A percentile compares a stretch with the other conserved stretches of the same genome.
phyloP scores from a whole-genome alignment of 192 early-diverging fungal species.

The Coemansia reversa region DNA sequence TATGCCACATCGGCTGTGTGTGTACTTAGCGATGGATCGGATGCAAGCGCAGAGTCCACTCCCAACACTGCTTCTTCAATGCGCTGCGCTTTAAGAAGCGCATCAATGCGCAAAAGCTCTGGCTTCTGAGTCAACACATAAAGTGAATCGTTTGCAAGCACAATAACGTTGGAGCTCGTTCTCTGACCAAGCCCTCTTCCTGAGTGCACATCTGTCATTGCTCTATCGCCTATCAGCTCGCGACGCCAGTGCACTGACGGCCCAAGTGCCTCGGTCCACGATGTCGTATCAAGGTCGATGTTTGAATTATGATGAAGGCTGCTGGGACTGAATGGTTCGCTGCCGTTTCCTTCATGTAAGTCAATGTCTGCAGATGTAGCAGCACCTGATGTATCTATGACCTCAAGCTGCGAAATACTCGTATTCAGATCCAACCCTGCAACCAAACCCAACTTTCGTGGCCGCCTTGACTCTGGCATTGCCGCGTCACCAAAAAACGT shows the following conservation, averaged over 20 bases:
- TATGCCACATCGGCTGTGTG: slow-evolving; percentile 18
- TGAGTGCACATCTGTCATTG: neutral
- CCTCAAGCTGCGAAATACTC: slow-evolving; percentile 19
- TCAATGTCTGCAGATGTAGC: neutral
- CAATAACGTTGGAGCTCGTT: slow-evolving; percentile 4
- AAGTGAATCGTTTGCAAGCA: slow-evolving; percentile 20
- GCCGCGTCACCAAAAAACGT: slow-evolving; percentile 19
- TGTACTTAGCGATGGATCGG: too few relatives aligned
- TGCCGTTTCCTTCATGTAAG: neutral
- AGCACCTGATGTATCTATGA: slow-evolving; percentile 15
- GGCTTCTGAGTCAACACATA: slow-evolving; percentile 25
- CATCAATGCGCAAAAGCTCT: slow-evolving; percentile 18
- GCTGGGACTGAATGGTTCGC: neutral
- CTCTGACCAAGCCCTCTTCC: slow-evolving; percentile 25
- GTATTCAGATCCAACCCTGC: slow-evolving; percentile 13
- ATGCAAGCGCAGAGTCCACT: slow-evolving; percentile 13
- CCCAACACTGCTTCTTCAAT: slow-evolving; percentile 36
- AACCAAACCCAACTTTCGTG: slow-evolving; percentile 17
- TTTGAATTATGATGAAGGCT: neutral
- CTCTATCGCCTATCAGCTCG: slow-evolving; percentile 18
- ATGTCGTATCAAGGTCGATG: neutral
- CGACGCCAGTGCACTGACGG: slow-evolving; percentile 14
- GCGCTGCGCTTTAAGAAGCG: slow-evolving; percentile 21
- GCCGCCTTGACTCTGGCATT: slow-evolving; percentile 1
- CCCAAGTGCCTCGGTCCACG: slow-evolving; percentile 17